Base-by-base conservation (phyloP, 768 basidiomycete genomes). In the Myochromella boudieri region DNA sequence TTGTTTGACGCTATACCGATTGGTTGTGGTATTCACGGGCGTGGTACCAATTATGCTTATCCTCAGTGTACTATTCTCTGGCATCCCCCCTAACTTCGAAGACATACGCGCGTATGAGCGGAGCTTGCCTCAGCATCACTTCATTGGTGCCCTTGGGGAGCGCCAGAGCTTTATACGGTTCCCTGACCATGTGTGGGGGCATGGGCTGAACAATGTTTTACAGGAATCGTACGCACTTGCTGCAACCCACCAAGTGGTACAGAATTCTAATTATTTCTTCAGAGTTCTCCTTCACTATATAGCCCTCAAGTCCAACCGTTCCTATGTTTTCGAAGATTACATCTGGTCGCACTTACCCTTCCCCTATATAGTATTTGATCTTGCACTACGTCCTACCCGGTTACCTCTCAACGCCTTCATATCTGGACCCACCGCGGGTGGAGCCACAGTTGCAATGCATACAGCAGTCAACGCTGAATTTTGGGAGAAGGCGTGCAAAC, bases 251-350 rank as follows among this genome's bases (percentile, higher is more conserved):
- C 20, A 15, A 18, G 7, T 28, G 4, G 26, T 22, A 14, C 26
- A 15, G 6, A 29, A 11, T 43, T 22, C 17, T 36, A 25, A 25
- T 22, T 9, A 14, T 27, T 9, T 15, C 2, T 3, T n/a, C 25
- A 80, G 78, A 3, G 51, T 81, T 14, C 51, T 83, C 25, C 68
- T 77, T 60, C 75, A 75, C 21, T 75, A 81, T 54, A 60, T 83
- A 12, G 79, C 82, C 0, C 71, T 77, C 37, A 56, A 60, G 28
- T 58, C 77, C 9, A 72, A 78, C 49, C 64, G 80, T 11, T 75
- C 78, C 1, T 84, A 74, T 46, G 81, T 84, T 1, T 85, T 84
- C 46, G 78, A 82, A 48, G 80, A 82, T 55, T 82, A 81, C 47
- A 70, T 69, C 27, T 84, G 81, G 81, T 81, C 82, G 0, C 77